Conservation (phyloP, 768 basidiomycete species). For the Russula ochroleuca region DNA sequence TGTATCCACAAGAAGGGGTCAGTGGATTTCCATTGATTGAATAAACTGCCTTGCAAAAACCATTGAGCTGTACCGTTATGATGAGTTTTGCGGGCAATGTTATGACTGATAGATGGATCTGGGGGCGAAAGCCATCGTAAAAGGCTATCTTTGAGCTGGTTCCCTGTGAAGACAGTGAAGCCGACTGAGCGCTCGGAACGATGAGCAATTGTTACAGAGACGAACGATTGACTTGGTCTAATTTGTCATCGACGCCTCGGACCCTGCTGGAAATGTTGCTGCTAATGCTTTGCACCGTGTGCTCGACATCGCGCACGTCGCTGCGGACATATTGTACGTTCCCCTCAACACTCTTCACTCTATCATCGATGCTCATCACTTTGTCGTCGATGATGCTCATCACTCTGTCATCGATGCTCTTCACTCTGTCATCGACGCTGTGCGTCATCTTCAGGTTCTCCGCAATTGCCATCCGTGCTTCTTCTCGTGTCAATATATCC, state of each 20-base stretch:
- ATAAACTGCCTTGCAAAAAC: not conserved
- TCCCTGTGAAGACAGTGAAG: not conserved
- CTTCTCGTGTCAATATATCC: conserved; percentile 4
- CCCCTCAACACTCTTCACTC: not conserved
- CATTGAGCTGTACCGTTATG: not conserved
- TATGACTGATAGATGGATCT: not conserved
- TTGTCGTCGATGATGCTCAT: no score
- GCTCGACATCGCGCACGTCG: not conserved
- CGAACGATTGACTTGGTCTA: not conserved
- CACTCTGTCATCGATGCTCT: not conserved
- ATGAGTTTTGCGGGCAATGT: not conserved
- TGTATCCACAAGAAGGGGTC: conserved; percentile 4
- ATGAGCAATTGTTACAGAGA: not conserved
- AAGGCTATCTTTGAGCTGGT: not conserved
- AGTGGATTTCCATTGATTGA: not conserved
- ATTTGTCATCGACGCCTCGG: no score
- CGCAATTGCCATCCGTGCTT: not conserved
- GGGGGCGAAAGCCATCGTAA: conserved; percentile 3
- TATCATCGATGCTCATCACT: no score
- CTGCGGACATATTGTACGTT: not conserved
- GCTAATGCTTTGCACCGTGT: not conserved
- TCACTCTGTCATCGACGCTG: not conserved
- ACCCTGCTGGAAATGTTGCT: no score
- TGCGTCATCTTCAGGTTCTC: not conserved
- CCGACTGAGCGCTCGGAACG: not conserved